These are phyloP conservation scores for Penicilliopsis zonata DNA, from an alignment of 495 filamentous ascomycete genomes.

Conservation along the genomic window DNA sequence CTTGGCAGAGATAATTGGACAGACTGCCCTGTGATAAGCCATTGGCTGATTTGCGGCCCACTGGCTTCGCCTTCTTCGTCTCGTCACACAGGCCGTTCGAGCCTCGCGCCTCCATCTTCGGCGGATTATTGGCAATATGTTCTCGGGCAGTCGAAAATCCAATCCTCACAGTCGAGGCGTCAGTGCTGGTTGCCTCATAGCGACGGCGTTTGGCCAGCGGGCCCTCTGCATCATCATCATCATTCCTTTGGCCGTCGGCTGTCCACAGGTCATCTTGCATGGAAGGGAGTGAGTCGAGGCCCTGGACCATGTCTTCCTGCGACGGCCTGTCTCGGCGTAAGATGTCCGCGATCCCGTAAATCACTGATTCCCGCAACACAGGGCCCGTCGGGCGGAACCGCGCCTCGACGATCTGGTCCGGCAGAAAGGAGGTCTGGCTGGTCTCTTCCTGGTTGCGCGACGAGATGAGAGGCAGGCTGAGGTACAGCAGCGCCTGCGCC, in stretches of 20 bases:
- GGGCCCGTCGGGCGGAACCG: slow-evolving; percentile 49
- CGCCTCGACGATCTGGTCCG: slow-evolving; percentile 28
- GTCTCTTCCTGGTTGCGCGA: slow-evolving; percentile 49
- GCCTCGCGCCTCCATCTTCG: background rate
- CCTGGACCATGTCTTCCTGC: slow-evolving; percentile 32
- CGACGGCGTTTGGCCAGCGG: slow-evolving; percentile 24
- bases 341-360: slow-evolving; percentile 51
- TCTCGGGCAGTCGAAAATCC: slow-evolving; percentile 33
- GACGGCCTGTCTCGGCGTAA: slow-evolving; percentile 44
- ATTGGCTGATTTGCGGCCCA: slow-evolving; percentile 10
- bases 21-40: slow-evolving; percentile 27
- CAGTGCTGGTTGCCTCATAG: slow-evolving; percentile 13
- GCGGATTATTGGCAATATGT: slow-evolving; percentile 19
- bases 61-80: slow-evolving; percentile 9
- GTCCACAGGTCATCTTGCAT: slow-evolving; percentile 54
- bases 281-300: slow-evolving; percentile 31
- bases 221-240: slow-evolving; percentile 25
- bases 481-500: slow-evolving; percentile 81
- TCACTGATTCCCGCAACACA: slow-evolving; percentile 36
- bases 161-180: slow-evolving; percentile 14
- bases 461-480: slow-evolving; percentile 65
- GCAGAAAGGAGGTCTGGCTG: slow-evolving; percentile 51
- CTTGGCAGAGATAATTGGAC: slow-evolving; percentile 25
- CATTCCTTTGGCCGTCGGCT: slow-evolving; percentile 42
- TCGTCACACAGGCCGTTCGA: slow-evolving; percentile 3